These are phyloP conservation scores for Botrytis cinerea DNA, from an alignment of 2,329 filamentous ascomycete species.

Conservation along the genomic window DNA sequence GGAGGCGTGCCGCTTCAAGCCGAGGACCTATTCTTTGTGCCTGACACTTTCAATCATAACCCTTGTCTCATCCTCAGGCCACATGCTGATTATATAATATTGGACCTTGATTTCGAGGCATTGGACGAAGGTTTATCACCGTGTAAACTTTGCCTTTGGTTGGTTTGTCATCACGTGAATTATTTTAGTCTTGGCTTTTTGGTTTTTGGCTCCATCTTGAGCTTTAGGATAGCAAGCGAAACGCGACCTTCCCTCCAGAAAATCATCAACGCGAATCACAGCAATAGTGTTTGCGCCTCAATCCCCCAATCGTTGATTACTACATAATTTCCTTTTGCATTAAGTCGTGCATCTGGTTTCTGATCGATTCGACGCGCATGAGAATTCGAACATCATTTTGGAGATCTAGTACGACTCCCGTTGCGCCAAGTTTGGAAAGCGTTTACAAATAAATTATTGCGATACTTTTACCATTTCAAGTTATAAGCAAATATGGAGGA, in stretches of 20 bases:
- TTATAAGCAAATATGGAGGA: conserved; percentile 56
- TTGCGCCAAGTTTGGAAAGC: conserved; percentile 27
- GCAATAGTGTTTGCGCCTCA: conserved; percentile 23
- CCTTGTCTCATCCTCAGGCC: neutral
- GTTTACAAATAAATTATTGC: conserved; percentile 34
- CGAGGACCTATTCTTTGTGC: conserved; percentile 11
- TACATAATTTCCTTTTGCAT: neutral
- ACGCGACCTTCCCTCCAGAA: conserved; percentile 23
- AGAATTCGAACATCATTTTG: conserved; percentile 27
- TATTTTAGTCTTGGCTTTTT: conserved; percentile 16
- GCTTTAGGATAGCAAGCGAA: conserved; percentile 19
- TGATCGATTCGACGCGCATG: conserved; percentile 24
- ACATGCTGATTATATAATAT: no score
- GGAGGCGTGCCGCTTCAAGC: conserved; percentile 21
- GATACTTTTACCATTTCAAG: conserved; percentile 34
- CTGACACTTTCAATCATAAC: neutral
- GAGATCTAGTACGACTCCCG: conserved; percentile 24
- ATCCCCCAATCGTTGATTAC: conserved; percentile 16
- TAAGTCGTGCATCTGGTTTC: neutral
- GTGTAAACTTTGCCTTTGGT: neutral
- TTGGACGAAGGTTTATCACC: no score
- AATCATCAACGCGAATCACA: conserved; percentile 25
- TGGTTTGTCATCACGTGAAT: conserved; percentile 10
- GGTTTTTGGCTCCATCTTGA: conserved; percentile 23
- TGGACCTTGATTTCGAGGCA: no score